A percentile compares a stretch with the other conserved stretches of the same genome.
These are phyloP conservation scores for Guadua angustifolia DNA, from an alignment of 176 grass and related monocot genomes.

Conservation along the genomic window DNA sequence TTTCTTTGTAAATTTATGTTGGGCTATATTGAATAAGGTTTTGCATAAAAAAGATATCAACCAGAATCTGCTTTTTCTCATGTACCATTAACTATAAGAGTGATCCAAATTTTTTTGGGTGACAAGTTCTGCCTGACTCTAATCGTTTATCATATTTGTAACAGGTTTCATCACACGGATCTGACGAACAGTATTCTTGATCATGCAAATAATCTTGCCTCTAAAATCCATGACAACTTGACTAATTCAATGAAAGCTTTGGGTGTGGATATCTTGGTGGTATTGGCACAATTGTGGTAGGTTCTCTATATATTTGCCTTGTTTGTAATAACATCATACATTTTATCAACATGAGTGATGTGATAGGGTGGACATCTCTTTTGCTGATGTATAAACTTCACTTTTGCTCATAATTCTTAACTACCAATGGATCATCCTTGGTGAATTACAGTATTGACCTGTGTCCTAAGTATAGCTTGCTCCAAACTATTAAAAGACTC, in stretches of 20 bases:
- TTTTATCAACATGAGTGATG: not conserved
- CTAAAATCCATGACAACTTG: constrained; percentile 89
- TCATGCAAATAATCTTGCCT: constrained; percentile 73
- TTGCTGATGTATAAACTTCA: not conserved
- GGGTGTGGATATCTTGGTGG: constrained; percentile 86
- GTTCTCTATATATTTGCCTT: constrained; percentile 33
- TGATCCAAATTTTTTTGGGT: not conserved
- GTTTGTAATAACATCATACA: not conserved
- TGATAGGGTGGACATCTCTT: not conserved
- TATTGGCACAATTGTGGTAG: constrained; percentile 77
- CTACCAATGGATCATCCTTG: not conserved
- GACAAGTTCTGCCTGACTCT: not conserved
- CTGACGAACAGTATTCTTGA: constrained; percentile 73
- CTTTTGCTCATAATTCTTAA: not conserved
- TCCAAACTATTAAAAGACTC: not conserved
- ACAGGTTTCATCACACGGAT: constrained; percentile 84
- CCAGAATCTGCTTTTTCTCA: constrained; percentile 9
- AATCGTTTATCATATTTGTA: constrained; percentile 14
- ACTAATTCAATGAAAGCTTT: constrained; percentile 94
- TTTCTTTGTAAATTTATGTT: constrained; percentile 18
- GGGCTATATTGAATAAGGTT: no score
- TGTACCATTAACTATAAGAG: not conserved
- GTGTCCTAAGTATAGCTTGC: not conserved
- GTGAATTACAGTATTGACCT: not conserved
- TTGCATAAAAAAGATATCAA: not conserved